phyloP scores from a whole-genome alignment of 208 protist species.

The Phytomonas sp. region DNA sequence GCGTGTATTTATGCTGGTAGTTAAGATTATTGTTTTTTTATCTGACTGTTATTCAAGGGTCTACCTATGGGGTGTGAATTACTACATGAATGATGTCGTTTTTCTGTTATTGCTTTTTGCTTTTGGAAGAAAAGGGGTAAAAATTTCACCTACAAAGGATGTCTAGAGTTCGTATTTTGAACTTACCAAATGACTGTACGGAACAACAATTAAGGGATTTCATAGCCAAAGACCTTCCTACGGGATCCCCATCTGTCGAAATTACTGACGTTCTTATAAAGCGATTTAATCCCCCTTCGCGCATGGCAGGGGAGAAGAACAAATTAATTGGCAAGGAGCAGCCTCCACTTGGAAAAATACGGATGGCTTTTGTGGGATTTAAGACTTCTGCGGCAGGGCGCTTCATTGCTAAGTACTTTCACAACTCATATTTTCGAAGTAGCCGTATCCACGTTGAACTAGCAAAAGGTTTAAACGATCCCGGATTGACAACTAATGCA shows the following conservation, averaged over 20 bases:
- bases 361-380: slow-evolving; percentile 97
- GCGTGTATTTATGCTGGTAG: not conserved
- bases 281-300: slow-evolving; percentile 11
- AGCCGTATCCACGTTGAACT: slow-evolving; percentile 83
- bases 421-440: slow-evolving; percentile 93
- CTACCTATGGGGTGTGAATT: not conserved
- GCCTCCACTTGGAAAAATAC: slow-evolving; percentile 19
- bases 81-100: slow-evolving; percentile 6
- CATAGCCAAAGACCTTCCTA: slow-evolving; percentile 54
- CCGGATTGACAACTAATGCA: slow-evolving; percentile 57
- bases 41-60: not conserved
- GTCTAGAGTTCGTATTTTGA: slow-evolving; percentile 92
- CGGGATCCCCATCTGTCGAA: slow-evolving; percentile 77
- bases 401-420: slow-evolving; percentile 86
- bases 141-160: slow-evolving; percentile 14
- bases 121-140: slow-evolving; percentile 8
- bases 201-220: slow-evolving; percentile 89
- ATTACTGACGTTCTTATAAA: slow-evolving; percentile 78
- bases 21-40: slow-evolving; percentile 6
- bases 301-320: not conserved
- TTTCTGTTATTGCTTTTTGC: slow-evolving; percentile 3
- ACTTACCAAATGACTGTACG: slow-evolving; percentile 91
- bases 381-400: slow-evolving; percentile 71
- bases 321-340: slow-evolving; percentile 3
- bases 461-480: slow-evolving; percentile 64